Evolutionary conservation across 2,329 filamentous ascomycete species (phyloP).

Genomic region (Pseudogymnoascus sp.): DNA sequence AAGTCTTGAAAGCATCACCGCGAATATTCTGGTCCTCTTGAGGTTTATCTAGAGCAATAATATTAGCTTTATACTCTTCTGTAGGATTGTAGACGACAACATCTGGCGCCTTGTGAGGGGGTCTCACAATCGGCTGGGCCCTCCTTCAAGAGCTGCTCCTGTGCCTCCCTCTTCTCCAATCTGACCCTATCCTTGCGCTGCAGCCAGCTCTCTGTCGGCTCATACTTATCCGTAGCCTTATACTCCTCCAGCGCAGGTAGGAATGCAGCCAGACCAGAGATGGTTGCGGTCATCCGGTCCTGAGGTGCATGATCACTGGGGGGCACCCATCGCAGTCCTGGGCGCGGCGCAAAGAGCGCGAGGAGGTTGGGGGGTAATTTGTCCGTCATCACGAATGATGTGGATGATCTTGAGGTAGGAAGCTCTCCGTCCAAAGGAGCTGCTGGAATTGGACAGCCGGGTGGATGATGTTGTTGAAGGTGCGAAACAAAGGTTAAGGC

Average conservation of each 20-base stretch:
- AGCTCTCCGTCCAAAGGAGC: neutral
- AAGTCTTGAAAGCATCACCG: slow-evolving; percentile 89
- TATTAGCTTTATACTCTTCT: neutral
- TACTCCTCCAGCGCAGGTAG: slow-evolving; percentile 70
- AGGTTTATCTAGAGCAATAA: slow-evolving; percentile 60
- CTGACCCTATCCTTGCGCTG: slow-evolving; percentile 79
- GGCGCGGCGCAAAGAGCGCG: slow-evolving; percentile 90
- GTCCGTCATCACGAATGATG: slow-evolving; percentile 67
- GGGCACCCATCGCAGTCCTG: slow-evolving; percentile 82
- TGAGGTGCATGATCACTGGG: slow-evolving; percentile 78
- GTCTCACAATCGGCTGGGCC: slow-evolving; percentile 26
- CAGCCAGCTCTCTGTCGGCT: slow-evolving; percentile 87
- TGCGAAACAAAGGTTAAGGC: neutral
- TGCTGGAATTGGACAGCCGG: neutral
- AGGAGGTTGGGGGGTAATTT: slow-evolving; percentile 89
- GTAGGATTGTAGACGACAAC: neutral
- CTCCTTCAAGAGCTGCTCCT: slow-evolving; percentile 45
- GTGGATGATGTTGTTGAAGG: slow-evolving; percentile 1
- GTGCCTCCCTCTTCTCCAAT: slow-evolving; percentile 66
- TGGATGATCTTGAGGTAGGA: neutral
- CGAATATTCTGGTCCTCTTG: slow-evolving; percentile 79
- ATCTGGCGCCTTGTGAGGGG: slow-evolving; percentile 1
- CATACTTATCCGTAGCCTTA: slow-evolving; percentile 68
- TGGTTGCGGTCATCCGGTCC: slow-evolving; percentile 66
- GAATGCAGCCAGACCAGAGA: slow-evolving; percentile 69